A percentile compares a stretch with the other conserved stretches of the same genome.
Evolutionary conservation across 257 asterid species (phyloP).

Genomic region (Fraxinus americana): DNA sequence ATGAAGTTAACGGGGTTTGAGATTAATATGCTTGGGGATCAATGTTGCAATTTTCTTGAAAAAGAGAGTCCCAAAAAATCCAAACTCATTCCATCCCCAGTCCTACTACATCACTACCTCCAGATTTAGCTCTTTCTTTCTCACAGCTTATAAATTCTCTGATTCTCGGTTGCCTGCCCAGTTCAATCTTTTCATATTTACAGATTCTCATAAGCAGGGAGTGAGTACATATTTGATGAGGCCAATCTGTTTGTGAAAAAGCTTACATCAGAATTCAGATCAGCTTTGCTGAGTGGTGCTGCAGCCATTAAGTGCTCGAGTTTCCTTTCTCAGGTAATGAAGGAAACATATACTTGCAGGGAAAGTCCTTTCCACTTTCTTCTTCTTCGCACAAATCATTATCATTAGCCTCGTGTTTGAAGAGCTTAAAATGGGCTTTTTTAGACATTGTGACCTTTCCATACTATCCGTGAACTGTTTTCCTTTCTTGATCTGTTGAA

Average conservation of each 20-base stretch:
- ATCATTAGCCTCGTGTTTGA: background rate
- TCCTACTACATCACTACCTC: background rate
- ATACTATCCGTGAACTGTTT: background rate
- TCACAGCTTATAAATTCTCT: background rate
- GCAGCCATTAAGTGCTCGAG: background rate
- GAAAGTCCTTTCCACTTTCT: background rate
- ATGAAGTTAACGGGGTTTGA: background rate
- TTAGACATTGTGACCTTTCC: background rate
- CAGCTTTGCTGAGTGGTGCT: background rate
- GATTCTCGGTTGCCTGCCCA: background rate
- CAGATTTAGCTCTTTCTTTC: background rate
- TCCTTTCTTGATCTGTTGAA: background rate
- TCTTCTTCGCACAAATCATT: background rate
- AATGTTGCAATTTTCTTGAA: background rate
- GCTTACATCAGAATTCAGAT: background rate
- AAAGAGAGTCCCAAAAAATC: background rate
- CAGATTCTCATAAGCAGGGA: background rate
- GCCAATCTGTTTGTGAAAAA: constrained; percentile 2
- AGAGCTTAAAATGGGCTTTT: background rate
- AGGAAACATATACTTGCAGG: background rate
- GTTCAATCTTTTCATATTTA: background rate
- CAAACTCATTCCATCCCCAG: background rate
- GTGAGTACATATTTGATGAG: background rate
- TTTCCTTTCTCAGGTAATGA: background rate
- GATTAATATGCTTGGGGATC: background rate